These are phyloP conservation scores for Chaetomiaceae sp. DNA, from an alignment of 2,329 filamentous ascomycete genomes.

Conservation along the genomic window DNA sequence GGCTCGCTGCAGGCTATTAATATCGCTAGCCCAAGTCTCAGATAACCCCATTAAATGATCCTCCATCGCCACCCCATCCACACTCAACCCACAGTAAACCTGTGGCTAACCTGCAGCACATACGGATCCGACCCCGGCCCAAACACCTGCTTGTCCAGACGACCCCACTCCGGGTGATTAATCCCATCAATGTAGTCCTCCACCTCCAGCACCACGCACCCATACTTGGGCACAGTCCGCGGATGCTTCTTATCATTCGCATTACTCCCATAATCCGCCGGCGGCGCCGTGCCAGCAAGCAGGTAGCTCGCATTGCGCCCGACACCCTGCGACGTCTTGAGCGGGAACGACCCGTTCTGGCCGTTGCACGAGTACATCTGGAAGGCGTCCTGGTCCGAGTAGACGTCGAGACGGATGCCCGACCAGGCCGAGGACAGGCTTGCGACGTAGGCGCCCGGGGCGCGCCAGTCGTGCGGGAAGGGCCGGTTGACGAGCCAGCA, in stretches of 20 bases:
- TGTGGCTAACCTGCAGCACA: slow-evolving; percentile 58
- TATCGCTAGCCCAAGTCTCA: no score
- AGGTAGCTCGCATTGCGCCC: not conserved
- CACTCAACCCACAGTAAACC: slow-evolving; percentile 48
- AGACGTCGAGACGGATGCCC: slow-evolving; percentile 79
- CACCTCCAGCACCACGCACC: slow-evolving; percentile 86
- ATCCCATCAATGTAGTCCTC: slow-evolving; percentile 93
- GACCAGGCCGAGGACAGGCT: slow-evolving; percentile 68
- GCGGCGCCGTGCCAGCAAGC: not conserved
- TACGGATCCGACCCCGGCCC: slow-evolving; percentile 56
- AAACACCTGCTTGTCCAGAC: slow-evolving; percentile 57
- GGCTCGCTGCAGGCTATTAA: no score
- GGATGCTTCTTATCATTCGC: slow-evolving; percentile 40
- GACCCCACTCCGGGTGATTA: slow-evolving; percentile 84
- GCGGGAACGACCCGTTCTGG: slow-evolving; percentile 64
- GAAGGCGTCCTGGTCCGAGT: slow-evolving; percentile 78
- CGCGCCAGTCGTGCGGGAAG: slow-evolving; percentile 60
- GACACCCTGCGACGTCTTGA: slow-evolving; percentile 65
- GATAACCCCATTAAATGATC: not conserved
- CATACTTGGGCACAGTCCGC: slow-evolving; percentile 66
- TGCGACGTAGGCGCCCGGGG: slow-evolving; percentile 53
- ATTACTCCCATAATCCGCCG: not conserved
- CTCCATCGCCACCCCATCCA: not conserved
- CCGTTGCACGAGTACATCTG: slow-evolving; percentile 83
- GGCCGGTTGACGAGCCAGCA: slow-evolving; percentile 66